These are phyloP conservation scores for Penicillium sp. DNA, from an alignment of 2,329 filamentous ascomycete species.

Conservation along the genomic window DNA sequence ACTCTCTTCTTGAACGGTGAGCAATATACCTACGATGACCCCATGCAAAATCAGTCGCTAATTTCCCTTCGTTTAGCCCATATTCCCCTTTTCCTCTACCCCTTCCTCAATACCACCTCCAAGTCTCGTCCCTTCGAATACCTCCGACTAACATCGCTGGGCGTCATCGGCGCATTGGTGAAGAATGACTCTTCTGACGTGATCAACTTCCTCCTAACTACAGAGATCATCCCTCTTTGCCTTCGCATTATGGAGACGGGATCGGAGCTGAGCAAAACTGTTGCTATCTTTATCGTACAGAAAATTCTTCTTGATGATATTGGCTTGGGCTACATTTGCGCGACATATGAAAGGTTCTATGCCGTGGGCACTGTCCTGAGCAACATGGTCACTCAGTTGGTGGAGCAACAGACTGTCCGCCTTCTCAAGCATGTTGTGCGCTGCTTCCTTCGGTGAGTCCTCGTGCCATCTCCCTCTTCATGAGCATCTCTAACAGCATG, in stretches of 20 bases:
- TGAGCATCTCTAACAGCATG: slow-evolving; percentile 2
- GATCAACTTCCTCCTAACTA: slow-evolving; percentile 97
- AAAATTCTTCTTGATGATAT: slow-evolving; percentile 98
- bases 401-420: slow-evolving; percentile 94
- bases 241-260: slow-evolving; percentile 99
- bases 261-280: slow-evolving; percentile 96
- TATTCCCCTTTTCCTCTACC: slow-evolving; percentile 95
- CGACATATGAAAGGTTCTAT: slow-evolving; percentile 97
- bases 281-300: slow-evolving; percentile 98
- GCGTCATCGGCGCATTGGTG: slow-evolving; percentile 93
- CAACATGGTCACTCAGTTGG: slow-evolving; percentile 97
- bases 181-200: slow-evolving; percentile 99
- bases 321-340: slow-evolving; percentile 95
- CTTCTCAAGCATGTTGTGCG: slow-evolving; percentile 96
- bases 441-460: slow-evolving; percentile 83
- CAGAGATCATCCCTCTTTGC: slow-evolving; percentile 96
- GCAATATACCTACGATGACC: slow-evolving; percentile 1
- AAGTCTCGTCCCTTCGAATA: slow-evolving; percentile 98
- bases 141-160: slow-evolving; percentile 88
- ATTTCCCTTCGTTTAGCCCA: slow-evolving; percentile 63
- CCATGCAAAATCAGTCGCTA: slow-evolving; percentile 4
- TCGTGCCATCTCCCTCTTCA: background rate
- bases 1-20: slow-evolving; percentile 89
- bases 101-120: slow-evolving; percentile 97
- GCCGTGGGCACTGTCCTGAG: slow-evolving; percentile 95